Base-by-base conservation (phyloP, 805 yeast species). In the Nakazawaea sp. region DNA sequence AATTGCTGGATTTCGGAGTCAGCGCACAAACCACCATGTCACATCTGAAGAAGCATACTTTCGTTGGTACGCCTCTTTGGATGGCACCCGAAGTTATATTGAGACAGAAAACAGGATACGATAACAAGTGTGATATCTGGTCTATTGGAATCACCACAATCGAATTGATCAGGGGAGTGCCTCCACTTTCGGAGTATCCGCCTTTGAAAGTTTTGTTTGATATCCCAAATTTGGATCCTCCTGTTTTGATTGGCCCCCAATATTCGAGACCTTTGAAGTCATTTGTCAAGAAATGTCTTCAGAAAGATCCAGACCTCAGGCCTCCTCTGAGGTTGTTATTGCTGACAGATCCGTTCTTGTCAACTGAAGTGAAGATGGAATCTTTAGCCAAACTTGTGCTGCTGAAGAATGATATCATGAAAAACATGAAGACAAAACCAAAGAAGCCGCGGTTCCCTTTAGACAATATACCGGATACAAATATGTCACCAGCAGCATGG, bases 81-180 rank as follows among this genome's bases (percentile, higher is more conserved):
- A 89, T 90, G 97, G 98, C 98, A 0, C 98, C 98, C 0, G 98
- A 92, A 55, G 83, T 90, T n/a, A 82, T 92, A 30, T 55, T 66
- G 4, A 55, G 70, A 38, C 34, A 35, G 32, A 16, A 15, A 10
- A 18, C 20, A 18, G 95, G 92, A 1, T 88, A 92, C 56, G 72
- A 84, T 51, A 83, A 80, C 44, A 84, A 82, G 50, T 95, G 88
- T 1, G 98, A 92, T 53, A 84, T 92, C 36, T 92, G 98, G 98
- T 87, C 96, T 0, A 64, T 88, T 17, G 98, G 98, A 0, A 90
- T 92, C 35, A 89, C 97, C 0, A 77, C 85, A 1, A 82, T 85
- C 49, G 98, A 92, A 58, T 62, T 92, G 33, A 69, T 83, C 2
- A 76, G 78, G 3, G 97, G 97, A 1, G 59, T 67, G 8, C 95